Evolutionary conservation across 2,329 filamentous ascomycete genomes (phyloP), one percentile per base, ranked within the genome.

Genomic region (Colletotrichum viniferum): DNA sequence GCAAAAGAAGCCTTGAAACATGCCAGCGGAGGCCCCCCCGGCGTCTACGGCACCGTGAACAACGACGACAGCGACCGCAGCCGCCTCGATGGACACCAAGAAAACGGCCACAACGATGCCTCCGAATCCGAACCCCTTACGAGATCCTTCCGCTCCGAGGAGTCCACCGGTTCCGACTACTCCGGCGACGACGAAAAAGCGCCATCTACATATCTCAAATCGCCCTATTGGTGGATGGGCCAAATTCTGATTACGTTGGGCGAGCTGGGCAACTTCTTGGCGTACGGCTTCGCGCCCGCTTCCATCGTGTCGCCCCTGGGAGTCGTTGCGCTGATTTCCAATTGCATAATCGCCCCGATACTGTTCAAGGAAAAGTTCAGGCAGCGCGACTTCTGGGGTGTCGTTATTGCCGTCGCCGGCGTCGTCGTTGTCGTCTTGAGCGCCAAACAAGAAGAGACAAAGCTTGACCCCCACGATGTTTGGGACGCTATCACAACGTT

Each of bases 231-330:
- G 97, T 99, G 97, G 97, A 86, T 93, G 36, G 97, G 97, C 24
- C 96, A 98, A 78, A 90, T 97, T 18, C 89, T 99, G 75, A 99
- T 99, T 91, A 95, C 93, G 1, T 87, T 98, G 28, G 97, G 97
- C 73, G 97, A 99, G 86, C 94, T 94, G 82, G 97, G 97, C 67
- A 99, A 99, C 83, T 99, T 99, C 82, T 87, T 99, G 77, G 97
- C 97, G 1, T 99, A 99, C 81, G 97, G 97, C 28, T 99, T 99
- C 83, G 97, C 97, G 34, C 97, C 97, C 5, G 97, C 97, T 9
- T 98, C 97, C 16, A 98, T 99, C 80, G 97, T 99, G 56, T 98
- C 96, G 38, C 97, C 97, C 0, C 88, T 99, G 7, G 97, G 97
- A 12, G 97, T 99, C n/a, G 97, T 99, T 14, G 97, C 97, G 3